Conservation (phyloP, 495 filamentous ascomycete species). For the Trichoderma virens region DNA sequence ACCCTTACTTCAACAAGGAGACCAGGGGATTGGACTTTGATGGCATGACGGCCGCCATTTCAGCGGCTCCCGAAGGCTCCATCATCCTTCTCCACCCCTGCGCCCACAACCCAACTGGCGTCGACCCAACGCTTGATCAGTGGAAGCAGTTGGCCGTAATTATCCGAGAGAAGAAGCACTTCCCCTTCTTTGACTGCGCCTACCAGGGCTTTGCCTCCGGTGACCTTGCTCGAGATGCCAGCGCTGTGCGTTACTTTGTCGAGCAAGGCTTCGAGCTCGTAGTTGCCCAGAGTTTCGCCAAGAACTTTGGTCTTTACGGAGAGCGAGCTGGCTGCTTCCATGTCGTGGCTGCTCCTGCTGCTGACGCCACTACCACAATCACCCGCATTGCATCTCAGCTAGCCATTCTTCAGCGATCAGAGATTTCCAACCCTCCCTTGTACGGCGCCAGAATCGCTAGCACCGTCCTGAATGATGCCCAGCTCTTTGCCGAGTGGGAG, state of each 20-base stretch:
- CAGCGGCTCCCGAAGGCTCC: conserved; percentile 62
- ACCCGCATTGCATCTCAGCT: conserved; percentile 75
- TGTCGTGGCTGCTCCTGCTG: conserved; percentile 68
- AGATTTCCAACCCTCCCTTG: conserved; percentile 93
- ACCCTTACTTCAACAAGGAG: conserved; percentile 85
- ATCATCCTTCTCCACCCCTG: conserved; percentile 93
- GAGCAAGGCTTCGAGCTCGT: conserved; percentile 92
- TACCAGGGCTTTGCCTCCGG: conserved; percentile 99
- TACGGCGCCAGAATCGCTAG: conserved; percentile 88
- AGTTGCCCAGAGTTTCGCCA: conserved; percentile 93
- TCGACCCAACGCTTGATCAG: conserved; percentile 89
- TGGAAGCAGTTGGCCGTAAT: conserved; percentile 82
- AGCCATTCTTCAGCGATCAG: conserved; percentile 88
- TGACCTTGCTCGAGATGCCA: conserved; percentile 74
- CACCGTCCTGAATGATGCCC: conserved; percentile 70
- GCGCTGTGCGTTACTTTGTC: conserved; percentile 88
- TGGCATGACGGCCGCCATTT: conserved; percentile 67
- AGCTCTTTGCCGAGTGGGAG: conserved; percentile 89
- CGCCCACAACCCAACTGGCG: conserved; percentile 96
- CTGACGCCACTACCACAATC: conserved; percentile 55
- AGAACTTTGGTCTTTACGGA: conserved; percentile 98
- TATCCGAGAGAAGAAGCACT: conserved; percentile 68
- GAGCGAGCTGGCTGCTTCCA: conserved; percentile 97
- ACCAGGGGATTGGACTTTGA: conserved; percentile 89
- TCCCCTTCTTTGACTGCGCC: conserved; percentile 97